Conservation (phyloP, 306 rosid species). For the Hippophae rhamnoides region DNA sequence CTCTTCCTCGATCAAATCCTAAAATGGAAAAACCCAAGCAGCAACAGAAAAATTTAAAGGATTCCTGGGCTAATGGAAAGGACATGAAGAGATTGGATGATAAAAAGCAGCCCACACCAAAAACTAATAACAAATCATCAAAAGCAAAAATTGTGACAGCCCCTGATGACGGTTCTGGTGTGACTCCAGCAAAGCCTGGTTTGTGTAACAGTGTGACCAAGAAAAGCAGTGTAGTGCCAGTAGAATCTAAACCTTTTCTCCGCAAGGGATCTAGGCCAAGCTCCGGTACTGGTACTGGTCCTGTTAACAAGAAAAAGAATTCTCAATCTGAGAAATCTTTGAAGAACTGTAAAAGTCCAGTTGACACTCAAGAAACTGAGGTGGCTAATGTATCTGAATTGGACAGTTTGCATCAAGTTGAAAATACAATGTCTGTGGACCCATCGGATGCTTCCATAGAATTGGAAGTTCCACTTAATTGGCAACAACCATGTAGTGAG, state of each 20-base stretch:
- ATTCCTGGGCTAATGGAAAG: slow-evolving; percentile 31
- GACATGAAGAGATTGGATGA: slow-evolving; percentile 42
- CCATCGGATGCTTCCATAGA: slow-evolving; percentile 36
- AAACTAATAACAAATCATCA: slow-evolving; percentile 40
- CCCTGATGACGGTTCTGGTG: slow-evolving; percentile 33
- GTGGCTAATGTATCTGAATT: slow-evolving; percentile 44
- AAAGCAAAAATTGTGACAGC: slow-evolving; percentile 40
- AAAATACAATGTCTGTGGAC: slow-evolving; percentile 24
- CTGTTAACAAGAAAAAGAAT: slow-evolving; percentile 38
- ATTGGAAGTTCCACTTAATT: slow-evolving; percentile 36
- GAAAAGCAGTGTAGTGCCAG: slow-evolving; percentile 90
- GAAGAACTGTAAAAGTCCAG: slow-evolving; percentile 29
- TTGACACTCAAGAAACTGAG: slow-evolving; percentile 43
- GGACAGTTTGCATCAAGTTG: slow-evolving; percentile 46
- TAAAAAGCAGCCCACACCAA: slow-evolving; percentile 38
- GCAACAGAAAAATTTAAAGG: slow-evolving; percentile 53
- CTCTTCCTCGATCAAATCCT: slow-evolving; percentile 38
- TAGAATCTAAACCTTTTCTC: slow-evolving; percentile 83
- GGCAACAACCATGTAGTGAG: slow-evolving; percentile 32
- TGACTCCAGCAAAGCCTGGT: slow-evolving; percentile 40
- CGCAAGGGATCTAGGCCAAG: slow-evolving; percentile 69
- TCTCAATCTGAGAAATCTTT: slow-evolving; percentile 40
- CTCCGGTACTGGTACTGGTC: slow-evolving; percentile 30
- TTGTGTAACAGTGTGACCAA: slow-evolving; percentile 39
- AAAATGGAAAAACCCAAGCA: slow-evolving; percentile 48